Base-by-base conservation (phyloP, 2,329 filamentous ascomycete genomes). In the Mycosphaerella arachidis region DNA sequence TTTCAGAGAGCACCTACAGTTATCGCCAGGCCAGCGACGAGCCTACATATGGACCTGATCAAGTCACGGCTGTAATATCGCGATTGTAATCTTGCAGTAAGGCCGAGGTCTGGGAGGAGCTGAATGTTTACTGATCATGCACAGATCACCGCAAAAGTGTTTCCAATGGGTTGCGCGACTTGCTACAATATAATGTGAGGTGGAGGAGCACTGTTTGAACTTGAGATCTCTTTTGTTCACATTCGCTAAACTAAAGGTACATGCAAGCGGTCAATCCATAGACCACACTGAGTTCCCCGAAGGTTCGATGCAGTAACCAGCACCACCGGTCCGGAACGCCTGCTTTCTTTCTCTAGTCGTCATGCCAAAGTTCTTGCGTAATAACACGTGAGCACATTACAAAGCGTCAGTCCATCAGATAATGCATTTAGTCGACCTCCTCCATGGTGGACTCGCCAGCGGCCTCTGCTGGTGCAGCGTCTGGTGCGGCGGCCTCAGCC, bases 371-470 rank as follows among this genome's bases (percentile, higher is more conserved):
- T 58, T 51, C 48, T 37, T 51, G 53, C 59, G 56, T 56, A 27
- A 56, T 43, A 55, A 63, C 29, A 59, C 63, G 53, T 66, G 56
- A 61, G 55, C 60, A 62, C 62, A 63, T 62, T 60, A 64, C 57
- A 58, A 56, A 52, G 50, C 50, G 52, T 61, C 51, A 60, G 46
- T 56, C 48, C 50, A 53, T 61, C 51, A 60, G 46, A 53, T 43
- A 46, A 62, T 54, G 56, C 65, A 70, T 80, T 73, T 96, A 99
- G 86, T 99, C 94, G 77, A 99, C 94, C 87, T 99, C 94, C 87
- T 99, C 94, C 94, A 99, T 99, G 78, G 92, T 88, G 82, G 89
- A 95, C 86, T 96, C 92, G 71, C 88, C 89, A 67, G 82, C 82
- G 71, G 84, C 85, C 57, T 82, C 84, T 62, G 87, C 80, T 59